Conservation (phyloP, 164 flowering plant species). For the Stephania yunnanensis region DNA sequence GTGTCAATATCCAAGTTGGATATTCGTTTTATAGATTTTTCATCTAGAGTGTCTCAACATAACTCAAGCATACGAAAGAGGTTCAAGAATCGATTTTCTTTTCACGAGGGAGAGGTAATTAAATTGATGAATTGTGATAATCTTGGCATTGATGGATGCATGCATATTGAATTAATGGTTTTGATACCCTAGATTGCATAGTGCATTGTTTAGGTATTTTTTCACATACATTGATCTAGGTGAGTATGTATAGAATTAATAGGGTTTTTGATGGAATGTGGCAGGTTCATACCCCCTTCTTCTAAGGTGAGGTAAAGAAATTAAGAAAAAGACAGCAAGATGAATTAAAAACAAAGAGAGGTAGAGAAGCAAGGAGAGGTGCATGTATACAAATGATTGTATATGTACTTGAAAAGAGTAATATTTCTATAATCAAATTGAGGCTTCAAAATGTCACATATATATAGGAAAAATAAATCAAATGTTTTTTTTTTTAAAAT, state of each 20-base stretch:
- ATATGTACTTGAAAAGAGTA: neutral
- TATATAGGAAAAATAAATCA: neutral
- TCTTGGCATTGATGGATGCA: neutral
- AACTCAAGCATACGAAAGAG: no score
- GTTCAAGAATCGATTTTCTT: no score
- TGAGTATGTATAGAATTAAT: neutral
- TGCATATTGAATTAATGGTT: no score
- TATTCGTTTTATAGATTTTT: no score
- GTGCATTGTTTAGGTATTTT: no score
- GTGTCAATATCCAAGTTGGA: no score
- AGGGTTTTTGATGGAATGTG: neutral
- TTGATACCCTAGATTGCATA: no score
- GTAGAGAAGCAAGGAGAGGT: neutral
- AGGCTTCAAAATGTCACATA: no score
- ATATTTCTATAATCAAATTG: neutral
- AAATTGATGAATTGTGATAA: no score
- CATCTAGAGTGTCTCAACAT: no score
- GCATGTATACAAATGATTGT: neutral
- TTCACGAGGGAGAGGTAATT: no score
- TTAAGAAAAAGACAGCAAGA: neutral
- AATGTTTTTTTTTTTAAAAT: no score
- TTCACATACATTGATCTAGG: neutral
- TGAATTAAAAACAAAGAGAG: neutral
- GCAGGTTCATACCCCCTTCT: neutral
- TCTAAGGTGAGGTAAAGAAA: neutral